These are phyloP conservation scores for Cyberlindnera mississippiensis DNA, from an alignment of 805 yeast species.

Conservation along the genomic window DNA sequence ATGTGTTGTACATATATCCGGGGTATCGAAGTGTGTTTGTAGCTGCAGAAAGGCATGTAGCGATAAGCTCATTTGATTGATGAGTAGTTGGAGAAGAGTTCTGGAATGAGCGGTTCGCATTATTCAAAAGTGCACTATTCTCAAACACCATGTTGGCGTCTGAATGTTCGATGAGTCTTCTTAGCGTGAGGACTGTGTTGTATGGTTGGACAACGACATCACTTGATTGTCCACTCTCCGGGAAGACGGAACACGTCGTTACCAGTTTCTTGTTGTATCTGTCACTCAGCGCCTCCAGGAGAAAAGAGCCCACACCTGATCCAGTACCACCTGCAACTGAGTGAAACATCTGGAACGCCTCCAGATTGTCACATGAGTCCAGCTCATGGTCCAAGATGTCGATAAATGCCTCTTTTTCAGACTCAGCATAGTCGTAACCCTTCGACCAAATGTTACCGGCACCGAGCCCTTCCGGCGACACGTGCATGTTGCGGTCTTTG, in stretches of 20 bases:
- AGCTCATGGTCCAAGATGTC: constrained; percentile 86
- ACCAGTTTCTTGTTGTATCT: constrained; percentile 77
- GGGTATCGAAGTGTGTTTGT: constrained; percentile 91
- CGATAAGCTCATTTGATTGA: constrained; percentile 80
- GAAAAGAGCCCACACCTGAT: constrained; percentile 84
- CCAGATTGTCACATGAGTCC: constrained; percentile 84
- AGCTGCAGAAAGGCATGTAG: constrained; percentile 78
- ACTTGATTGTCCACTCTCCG: constrained; percentile 70
- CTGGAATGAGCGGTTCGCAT: constrained; percentile 61
- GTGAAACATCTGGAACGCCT: constrained; percentile 87
- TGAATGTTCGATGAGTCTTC: constrained; percentile 76
- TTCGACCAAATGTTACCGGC: constrained; percentile 97
- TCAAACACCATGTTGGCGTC: constrained; percentile 90
- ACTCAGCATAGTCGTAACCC: constrained; percentile 75
- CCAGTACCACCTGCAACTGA: constrained; percentile 99
- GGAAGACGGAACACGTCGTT: constrained; percentile 85
- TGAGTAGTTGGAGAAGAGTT: constrained; percentile 61
- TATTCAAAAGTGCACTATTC: constrained; percentile 73
- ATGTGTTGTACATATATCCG: constrained; percentile 82
- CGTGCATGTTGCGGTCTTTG: constrained; percentile 77
- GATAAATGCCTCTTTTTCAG: constrained; percentile 65
- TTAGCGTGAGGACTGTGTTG: constrained; percentile 78
- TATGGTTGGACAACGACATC: constrained; percentile 99
- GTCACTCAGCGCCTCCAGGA: constrained; percentile 77
- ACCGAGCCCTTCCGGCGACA: constrained; percentile 80